These are phyloP conservation scores for Phialophora tarda DNA, from an alignment of 2,329 filamentous ascomycete species.

Conservation along the genomic window DNA sequence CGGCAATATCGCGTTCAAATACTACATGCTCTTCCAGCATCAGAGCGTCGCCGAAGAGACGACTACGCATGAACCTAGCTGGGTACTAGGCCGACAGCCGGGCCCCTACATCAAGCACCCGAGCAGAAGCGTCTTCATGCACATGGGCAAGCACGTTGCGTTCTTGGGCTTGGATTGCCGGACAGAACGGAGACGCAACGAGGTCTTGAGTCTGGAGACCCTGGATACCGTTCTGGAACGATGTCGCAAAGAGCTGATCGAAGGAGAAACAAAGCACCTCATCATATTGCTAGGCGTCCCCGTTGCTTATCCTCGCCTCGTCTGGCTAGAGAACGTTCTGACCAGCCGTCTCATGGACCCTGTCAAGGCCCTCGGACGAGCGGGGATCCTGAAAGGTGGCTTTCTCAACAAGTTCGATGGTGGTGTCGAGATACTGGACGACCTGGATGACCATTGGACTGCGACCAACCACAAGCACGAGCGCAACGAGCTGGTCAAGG, in stretches of 20 bases:
- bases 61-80: constrained; percentile 83
- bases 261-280: constrained; percentile 85
- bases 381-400: constrained; percentile 73
- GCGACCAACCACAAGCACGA: constrained; percentile 93
- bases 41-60: constrained; percentile 84
- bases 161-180: constrained; percentile 89
- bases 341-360: constrained; percentile 87
- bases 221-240: constrained; percentile 88
- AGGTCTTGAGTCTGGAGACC: constrained; percentile 78
- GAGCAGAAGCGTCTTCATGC: constrained; percentile 85
- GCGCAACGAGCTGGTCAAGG: constrained; percentile 82
- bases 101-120: constrained; percentile 90
- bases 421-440: constrained; percentile 87
- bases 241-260: constrained; percentile 78
- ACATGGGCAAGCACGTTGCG: constrained; percentile 76
- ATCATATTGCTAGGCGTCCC: constrained; percentile 74
- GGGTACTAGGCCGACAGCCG: constrained; percentile 77
- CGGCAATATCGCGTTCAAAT: constrained; percentile 93
- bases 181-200: constrained; percentile 83
- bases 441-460: constrained; percentile 96
- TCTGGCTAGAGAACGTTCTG: constrained; percentile 70
- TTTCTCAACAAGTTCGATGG: constrained; percentile 90
- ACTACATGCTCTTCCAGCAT: constrained; percentile 98
- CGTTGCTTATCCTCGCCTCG: constrained; percentile 77
- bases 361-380: constrained; percentile 83